These are phyloP conservation scores for Huiozyma naganishii DNA, from an alignment of 805 yeast species.

Conservation along the genomic window DNA sequence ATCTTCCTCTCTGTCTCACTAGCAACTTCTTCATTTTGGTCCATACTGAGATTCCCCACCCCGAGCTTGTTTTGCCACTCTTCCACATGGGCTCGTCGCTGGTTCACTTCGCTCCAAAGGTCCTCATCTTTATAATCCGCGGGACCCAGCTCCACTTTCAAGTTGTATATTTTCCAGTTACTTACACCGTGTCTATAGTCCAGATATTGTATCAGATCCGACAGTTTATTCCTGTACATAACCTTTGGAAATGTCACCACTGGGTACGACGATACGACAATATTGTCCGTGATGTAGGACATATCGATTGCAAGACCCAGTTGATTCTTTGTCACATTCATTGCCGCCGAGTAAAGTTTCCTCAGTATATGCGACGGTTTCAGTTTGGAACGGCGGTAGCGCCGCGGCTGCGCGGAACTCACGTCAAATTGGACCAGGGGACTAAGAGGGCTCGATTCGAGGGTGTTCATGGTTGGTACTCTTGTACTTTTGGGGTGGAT, in stretches of 20 bases:
- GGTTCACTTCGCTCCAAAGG: conserved; percentile 2
- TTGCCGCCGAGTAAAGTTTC: conserved; percentile 8
- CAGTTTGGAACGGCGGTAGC: background rate
- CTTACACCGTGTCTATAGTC: conserved; percentile 33
- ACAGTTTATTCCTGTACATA: conserved; percentile 42
- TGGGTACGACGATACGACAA: conserved; percentile 75
- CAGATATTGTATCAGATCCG: conserved; percentile 40
- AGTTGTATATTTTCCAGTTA: conserved; percentile 66
- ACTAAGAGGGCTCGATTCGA: too few species aligned
- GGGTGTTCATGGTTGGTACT: too few species aligned
- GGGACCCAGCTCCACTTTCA: conserved; percentile 46
- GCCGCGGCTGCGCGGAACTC: too few species aligned
- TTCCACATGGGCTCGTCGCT: too few species aligned
- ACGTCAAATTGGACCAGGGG: too few species aligned
- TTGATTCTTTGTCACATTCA: conserved; percentile 18
- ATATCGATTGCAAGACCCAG: conserved; percentile 41
- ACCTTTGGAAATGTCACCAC: conserved; percentile 34
- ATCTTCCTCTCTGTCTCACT: background rate
- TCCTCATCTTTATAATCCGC: conserved; percentile 27
- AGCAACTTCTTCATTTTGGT: background rate
- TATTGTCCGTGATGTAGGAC: conserved; percentile 49
- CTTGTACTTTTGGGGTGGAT: too few species aligned
- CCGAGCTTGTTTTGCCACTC: background rate
- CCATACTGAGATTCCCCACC: background rate
- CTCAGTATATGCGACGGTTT: background rate